Evolutionary conservation across 2,329 filamentous ascomycete species (phyloP).

Genomic region (Hypoxylon sp.): DNA sequence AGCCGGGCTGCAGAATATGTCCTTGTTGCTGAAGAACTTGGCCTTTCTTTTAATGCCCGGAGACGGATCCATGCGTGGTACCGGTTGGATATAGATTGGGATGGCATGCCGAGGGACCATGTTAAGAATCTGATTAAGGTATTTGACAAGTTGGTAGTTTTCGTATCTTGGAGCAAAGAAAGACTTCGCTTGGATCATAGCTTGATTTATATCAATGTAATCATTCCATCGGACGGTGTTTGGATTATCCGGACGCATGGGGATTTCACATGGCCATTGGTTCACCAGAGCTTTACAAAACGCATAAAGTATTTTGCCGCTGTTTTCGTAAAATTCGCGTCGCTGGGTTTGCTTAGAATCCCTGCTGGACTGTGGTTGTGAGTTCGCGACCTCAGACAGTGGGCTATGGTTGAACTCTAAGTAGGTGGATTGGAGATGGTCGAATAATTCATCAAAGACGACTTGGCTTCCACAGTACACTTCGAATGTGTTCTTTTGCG

Average conservation of each 20-base stretch:
- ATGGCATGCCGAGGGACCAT: neutral
- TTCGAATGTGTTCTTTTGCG: neutral
- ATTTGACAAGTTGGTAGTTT: constrained; percentile 21
- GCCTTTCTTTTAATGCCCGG: neutral
- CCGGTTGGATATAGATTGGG: neutral
- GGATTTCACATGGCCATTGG: constrained; percentile 28
- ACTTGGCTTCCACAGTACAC: constrained; percentile 1
- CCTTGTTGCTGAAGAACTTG: constrained; percentile 8
- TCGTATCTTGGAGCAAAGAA: constrained; percentile 27
- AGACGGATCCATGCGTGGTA: neutral
- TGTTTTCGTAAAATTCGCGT: neutral
- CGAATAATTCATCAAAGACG: neutral
- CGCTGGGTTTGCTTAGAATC: neutral
- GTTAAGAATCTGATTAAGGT: constrained; percentile 13
- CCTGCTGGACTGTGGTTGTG: neutral
- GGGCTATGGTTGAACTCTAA: neutral
- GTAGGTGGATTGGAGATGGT: neutral
- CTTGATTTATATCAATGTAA: constrained; percentile 17
- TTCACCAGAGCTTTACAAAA: neutral
- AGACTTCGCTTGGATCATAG: neutral
- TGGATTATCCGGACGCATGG: neutral
- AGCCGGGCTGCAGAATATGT: constrained; percentile 17
- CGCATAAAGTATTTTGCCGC: neutral
- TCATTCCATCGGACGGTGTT: neutral
- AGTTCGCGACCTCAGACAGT: neutral